A percentile compares a stretch with the other conserved stretches of the same genome.
phyloP scores from a whole-genome alignment of 208 protist genomes.

The Novymonas esmeraldas region DNA sequence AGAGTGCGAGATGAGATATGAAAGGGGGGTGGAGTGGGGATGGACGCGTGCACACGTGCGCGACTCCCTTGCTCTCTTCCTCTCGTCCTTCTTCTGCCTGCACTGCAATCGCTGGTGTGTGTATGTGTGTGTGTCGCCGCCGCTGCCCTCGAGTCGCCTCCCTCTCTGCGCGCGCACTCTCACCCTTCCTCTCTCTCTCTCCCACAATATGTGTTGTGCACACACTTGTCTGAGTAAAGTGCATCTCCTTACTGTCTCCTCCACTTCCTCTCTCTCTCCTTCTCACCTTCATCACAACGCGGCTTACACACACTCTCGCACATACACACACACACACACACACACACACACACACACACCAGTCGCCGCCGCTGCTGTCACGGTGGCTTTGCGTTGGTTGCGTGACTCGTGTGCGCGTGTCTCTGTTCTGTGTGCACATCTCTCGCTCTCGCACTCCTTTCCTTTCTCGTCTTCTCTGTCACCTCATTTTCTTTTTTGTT shows the following conservation, averaged over 20 bases:
- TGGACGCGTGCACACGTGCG: too few species aligned
- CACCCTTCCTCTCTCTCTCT: neutral
- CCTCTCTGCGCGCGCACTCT: neutral
- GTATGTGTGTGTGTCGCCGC: neutral
- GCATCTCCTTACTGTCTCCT: neutral
- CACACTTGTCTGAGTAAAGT: neutral
- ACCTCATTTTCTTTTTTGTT: too few species aligned
- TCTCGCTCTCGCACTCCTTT: neutral
- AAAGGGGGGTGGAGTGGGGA: too few species aligned
- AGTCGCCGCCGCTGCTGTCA: too few species aligned
- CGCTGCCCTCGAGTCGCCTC: neutral
- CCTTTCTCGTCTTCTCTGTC: neutral
- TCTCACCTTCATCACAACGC: neutral
- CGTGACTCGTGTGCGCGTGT: too few species aligned
- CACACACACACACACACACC: neutral
- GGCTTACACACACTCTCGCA: neutral
- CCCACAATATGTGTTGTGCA: neutral
- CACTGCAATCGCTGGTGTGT: too few species aligned
- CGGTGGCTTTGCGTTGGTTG: too few species aligned
- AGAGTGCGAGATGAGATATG: too few species aligned
- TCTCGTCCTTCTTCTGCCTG: neutral
- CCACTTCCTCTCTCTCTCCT: neutral
- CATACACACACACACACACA: slow-evolving; percentile 16
- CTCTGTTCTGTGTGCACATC: too few species aligned
- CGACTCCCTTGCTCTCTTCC: neutral